A percentile compares a stretch with the other conserved stretches of the same genome.
Conservation (phyloP, 805 yeast species). For the Kluyveromyces dobzhanskii region DNA sequence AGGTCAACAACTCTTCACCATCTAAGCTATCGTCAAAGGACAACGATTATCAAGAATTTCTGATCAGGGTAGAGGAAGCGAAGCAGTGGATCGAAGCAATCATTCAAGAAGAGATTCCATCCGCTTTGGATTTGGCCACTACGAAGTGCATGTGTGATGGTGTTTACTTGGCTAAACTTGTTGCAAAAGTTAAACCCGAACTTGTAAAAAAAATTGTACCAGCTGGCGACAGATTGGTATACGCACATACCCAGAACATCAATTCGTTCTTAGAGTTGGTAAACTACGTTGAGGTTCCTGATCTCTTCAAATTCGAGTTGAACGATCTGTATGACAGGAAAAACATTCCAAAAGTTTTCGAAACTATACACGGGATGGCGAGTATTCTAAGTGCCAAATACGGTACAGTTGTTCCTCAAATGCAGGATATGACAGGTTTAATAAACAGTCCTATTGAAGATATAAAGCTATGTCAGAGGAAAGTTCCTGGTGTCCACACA, state of each 20-base stretch:
- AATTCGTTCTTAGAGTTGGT: constrained; percentile 70
- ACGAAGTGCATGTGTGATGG: constrained; percentile 75
- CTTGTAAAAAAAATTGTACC: constrained; percentile 47
- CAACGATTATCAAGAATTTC: constrained; percentile 59
- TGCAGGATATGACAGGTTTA: constrained; percentile 55
- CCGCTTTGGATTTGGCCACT: constrained; percentile 42
- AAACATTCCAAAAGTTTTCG: constrained; percentile 87
- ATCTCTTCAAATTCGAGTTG: constrained; percentile 79
- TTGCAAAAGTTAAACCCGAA: constrained; percentile 63
- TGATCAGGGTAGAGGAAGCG: constrained; percentile 76
- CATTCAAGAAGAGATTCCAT: constrained; percentile 47
- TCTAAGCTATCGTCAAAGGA: constrained; percentile 12
- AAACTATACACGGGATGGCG: constrained; percentile 83
- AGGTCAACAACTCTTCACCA: neutral
- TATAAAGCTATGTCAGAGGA: constrained; percentile 52
- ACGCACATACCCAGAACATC: constrained; percentile 88
- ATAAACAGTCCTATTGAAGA: constrained; percentile 58
- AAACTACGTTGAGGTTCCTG: constrained; percentile 69
- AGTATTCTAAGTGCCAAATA: constrained; percentile 53
- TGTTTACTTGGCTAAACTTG: constrained; percentile 70
- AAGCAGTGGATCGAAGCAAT: constrained; percentile 69
- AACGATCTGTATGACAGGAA: constrained; percentile 90
- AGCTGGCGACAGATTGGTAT: constrained; percentile 59
- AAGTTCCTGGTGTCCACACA: constrained; percentile 66
- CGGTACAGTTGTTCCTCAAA: constrained; percentile 48